These are phyloP conservation scores for Pichia pseudocactophila DNA, from an alignment of 805 yeast genomes.

Conservation along the genomic window DNA sequence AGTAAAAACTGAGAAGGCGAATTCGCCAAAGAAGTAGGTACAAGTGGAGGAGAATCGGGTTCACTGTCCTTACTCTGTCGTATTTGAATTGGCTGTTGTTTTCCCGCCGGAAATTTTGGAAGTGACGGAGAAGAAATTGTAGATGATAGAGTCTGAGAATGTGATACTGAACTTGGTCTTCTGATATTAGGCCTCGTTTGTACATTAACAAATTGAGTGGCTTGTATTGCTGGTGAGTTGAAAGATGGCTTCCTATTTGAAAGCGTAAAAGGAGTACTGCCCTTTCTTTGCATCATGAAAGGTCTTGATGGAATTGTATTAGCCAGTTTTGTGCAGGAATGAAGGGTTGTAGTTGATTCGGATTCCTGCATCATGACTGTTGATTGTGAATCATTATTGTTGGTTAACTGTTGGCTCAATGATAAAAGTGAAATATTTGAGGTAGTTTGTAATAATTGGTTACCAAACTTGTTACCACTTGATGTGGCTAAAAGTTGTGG, in stretches of 20 bases:
- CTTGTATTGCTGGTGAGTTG: constrained; percentile 9
- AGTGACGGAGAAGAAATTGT: too few species aligned
- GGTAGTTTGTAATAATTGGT: constrained; percentile 28
- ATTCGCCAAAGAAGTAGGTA: constrained; percentile 43
- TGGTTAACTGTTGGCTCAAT: constrained; percentile 19
- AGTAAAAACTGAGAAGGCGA: constrained; percentile 50
- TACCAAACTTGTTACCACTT: constrained; percentile 27
- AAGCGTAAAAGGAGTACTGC: constrained; percentile 4
- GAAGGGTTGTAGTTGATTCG: not conserved
- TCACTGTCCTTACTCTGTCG: constrained; percentile 7
- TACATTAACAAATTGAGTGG: not conserved
- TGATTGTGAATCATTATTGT: not conserved
- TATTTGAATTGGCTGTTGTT: constrained; percentile 7
- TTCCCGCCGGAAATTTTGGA: too few species aligned
- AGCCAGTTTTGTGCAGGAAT: not conserved
- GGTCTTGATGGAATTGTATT: constrained; percentile 2
- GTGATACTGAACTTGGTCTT: constrained; percentile 5
- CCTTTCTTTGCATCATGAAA: constrained; percentile 2
- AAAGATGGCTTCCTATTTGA: constrained; percentile 11
- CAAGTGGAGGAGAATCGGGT: constrained; percentile 46
- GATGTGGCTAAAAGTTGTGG: constrained; percentile 30
- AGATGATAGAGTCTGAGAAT: constrained; percentile 1
- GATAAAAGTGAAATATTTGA: constrained; percentile 30
- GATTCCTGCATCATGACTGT: not conserved
- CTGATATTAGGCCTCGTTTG: constrained; percentile 4